Evolutionary conservation across 1,284 basidiomycete species (phyloP).

Genomic region (Tilletia caries): DNA sequence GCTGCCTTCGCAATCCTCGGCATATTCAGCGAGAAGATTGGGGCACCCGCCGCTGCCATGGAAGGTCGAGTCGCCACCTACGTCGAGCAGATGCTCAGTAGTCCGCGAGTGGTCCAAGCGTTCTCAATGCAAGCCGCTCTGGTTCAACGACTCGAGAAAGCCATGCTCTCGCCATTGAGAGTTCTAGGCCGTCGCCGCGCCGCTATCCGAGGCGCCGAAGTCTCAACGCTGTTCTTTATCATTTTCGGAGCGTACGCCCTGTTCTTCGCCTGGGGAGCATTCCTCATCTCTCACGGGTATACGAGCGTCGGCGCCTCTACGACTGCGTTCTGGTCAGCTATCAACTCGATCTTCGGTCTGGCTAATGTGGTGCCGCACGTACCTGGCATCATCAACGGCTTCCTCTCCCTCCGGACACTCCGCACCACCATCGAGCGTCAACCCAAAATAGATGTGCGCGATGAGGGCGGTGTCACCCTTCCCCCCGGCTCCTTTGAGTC

Average conservation of each 20-base stretch:
- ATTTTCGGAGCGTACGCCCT: neutral
- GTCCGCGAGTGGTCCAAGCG: conserved; percentile 56
- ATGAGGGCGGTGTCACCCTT: neutral
- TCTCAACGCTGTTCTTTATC: conserved; percentile 7
- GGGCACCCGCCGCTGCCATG: conserved; percentile 44
- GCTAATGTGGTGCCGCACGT: conserved; percentile 49
- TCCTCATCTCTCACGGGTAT: conserved; percentile 33
- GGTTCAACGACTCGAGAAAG: conserved; percentile 47
- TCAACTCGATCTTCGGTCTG: conserved; percentile 47
- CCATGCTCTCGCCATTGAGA: neutral
- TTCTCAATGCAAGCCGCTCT: conserved; percentile 54
- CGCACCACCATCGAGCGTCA: conserved; percentile 42
- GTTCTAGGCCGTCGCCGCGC: conserved; percentile 4
- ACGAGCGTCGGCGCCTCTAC: conserved; percentile 33
- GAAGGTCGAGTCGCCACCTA: conserved; percentile 55
- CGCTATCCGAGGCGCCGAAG: conserved; percentile 1
- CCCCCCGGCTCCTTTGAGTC: conserved; percentile 24
- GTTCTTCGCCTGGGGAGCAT: conserved; percentile 24
- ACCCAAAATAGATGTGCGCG: conserved; percentile 48
- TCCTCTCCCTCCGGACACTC: conserved; percentile 35
- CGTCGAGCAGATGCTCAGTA: conserved; percentile 56
- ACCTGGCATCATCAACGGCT: conserved; percentile 40
- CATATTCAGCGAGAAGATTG: conserved; percentile 46
- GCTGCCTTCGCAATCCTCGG: conserved; percentile 49
- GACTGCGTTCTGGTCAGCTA: conserved; percentile 48